Evolutionary conservation across 176 grass and related monocot genomes (phyloP).

Genomic region (Alopecurus myosuroides): DNA sequence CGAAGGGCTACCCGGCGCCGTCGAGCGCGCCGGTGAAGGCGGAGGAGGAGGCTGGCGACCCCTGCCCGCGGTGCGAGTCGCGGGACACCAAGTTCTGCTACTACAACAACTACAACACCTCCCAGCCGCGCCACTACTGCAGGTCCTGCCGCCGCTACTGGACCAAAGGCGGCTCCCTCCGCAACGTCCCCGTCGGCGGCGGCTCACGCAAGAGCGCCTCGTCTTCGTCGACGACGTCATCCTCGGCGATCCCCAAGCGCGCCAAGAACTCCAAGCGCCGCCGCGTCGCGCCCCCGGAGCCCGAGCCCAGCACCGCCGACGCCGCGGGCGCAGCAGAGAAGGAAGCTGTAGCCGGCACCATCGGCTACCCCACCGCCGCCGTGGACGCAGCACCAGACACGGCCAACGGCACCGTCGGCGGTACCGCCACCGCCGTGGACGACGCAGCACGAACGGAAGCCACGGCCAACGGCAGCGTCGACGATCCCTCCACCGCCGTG

Average conservation of each 20-base stretch:
- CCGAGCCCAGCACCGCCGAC: background rate
- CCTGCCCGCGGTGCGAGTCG: constrained; percentile 60
- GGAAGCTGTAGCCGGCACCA: background rate
- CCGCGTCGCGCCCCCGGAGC: constrained; percentile 11
- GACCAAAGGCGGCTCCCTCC: constrained; percentile 80
- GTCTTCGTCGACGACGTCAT: background rate
- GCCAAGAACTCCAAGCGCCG: constrained; percentile 45
- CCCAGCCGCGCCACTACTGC: constrained; percentile 96
- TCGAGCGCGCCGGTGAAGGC: background rate
- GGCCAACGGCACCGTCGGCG: background rate
- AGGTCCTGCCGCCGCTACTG: constrained; percentile 90
- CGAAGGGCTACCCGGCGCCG: constrained; percentile 37
- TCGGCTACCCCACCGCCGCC: background rate
- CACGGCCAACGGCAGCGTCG: background rate
- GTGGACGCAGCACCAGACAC: background rate
- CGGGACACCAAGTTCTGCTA: constrained; percentile 96
- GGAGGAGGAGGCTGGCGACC: background rate
- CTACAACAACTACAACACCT: constrained; percentile 95
- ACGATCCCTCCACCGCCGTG: too few relatives aligned
- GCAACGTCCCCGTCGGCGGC: constrained; percentile 82
- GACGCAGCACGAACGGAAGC: background rate
- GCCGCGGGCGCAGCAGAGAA: background rate
- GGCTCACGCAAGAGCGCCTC: constrained; percentile 45
- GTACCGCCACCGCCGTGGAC: background rate
- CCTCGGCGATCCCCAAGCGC: background rate